Base-by-base conservation (phyloP, 768 basidiomycete species). In the Suillus lakei region DNA sequence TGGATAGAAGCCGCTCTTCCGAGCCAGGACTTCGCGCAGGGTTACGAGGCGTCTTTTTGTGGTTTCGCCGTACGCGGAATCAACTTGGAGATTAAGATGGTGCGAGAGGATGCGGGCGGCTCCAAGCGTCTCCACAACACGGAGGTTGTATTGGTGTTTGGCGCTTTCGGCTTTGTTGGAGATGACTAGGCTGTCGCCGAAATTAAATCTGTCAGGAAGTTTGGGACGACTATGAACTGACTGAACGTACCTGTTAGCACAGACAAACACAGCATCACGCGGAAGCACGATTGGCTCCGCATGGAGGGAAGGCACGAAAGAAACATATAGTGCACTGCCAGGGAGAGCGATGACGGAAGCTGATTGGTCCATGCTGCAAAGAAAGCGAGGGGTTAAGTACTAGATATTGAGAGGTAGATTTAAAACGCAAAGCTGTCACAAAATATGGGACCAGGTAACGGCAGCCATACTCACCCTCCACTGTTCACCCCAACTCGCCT, bases 81-180 rank as follows among this genome's bases (percentile, higher is more conserved):
- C 26, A 15, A 81, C 73, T 1, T 67, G 18, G 18, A 92, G 66
- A 2, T 82, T 84, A 28, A 96, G 83, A 43, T 80, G 77, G 36
- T 84, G 82, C 0, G 89, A 88, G 15, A 98, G 83, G 6, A 95
- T 80, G 30, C 91, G 84, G 0, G 95, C 93, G 1, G 88, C 91
- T 41, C 88, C 89, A 23, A 95, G 88, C 0, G 91, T 92, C 76
- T 98, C 95, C n/a, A 96, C 91, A 39, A 96, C 95, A 39, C 93
- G 92, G 18, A 96, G 82, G 73, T 98, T 97, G 81, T 97, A 96
- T 53, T 88, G 84, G 41, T 83, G 85, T 69, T 90, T 91, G 2
- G 93, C 91, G 41, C 87, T 88, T 62, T 88, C 83, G 1, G 88
- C 87, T 76, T 96, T 95, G 74, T 95, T 90, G 34, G 91, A 87